Evolutionary conservation across 805 yeast genomes (phyloP), one percentile per base, ranked within the genome.

Genomic region (Teunomyces cretensis): DNA sequence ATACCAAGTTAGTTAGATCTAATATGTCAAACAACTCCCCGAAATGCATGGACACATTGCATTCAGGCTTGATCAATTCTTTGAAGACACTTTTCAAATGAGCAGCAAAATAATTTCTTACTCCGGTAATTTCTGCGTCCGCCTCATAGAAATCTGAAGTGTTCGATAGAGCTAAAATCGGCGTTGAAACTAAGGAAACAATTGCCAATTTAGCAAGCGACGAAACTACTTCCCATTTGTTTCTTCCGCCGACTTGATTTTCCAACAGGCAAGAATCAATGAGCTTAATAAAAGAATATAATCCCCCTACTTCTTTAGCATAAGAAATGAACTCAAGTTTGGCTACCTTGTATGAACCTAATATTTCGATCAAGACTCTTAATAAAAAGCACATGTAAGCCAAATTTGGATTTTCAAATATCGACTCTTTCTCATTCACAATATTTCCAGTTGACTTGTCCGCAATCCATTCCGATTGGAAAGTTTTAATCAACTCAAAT

Each of bases 301-400:
- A 62, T 1, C 56, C 43, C 55, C 43, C 48, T 47, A 60, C 59
- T 81, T 81, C 70, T 82, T 84, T 2, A 91, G 81, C 6, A 16
- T 12, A 13, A 53, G 80, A 91, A 45, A 91, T 67, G 55, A 91
- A 86, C 55, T 90, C 96, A 42, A 86, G 74, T 60, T 91, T 91
- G 42, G 90, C 79, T 49, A 82, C 83, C 49, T 83, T 84, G 60
- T 90, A 91, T 1, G 96, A 86, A 1, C 83, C 79, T 6, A 91
- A 62, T 4, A 89, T 64, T 53, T 91, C 97, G 0, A 83, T 74
- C 33, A 90, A 62, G 0, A 80, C 65, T 53, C 83, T 86, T 31
- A 91, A 65, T 39, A 91, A 63, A 60, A 84, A 89, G 36, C 83
- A 76, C 47, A 82, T 79, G 55, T 86, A 84, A 0, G 83, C 75